phyloP scores from a whole-genome alignment of 768 basidiomycete genomes.

The Rickenella mellea region DNA sequence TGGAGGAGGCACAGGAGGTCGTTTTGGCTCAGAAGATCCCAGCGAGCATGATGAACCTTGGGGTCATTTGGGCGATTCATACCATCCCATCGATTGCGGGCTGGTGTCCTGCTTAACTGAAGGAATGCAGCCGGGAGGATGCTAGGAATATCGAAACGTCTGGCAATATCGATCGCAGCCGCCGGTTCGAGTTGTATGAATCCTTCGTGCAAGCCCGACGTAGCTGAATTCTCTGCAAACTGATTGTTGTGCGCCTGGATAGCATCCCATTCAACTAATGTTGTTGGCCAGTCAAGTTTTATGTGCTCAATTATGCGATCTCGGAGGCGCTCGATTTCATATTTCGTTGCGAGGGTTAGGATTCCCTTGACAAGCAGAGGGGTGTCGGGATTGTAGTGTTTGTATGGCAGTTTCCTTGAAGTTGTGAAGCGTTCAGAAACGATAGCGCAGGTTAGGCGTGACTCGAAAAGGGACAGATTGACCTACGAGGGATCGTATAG shows the following conservation, averaged over 20 bases:
- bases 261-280: conserved; percentile 1
- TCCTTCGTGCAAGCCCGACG: not conserved
- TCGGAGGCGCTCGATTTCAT: conserved; percentile 5
- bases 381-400: not conserved
- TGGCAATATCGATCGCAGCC: not conserved
- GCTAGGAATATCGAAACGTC: not conserved
- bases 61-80: not conserved
- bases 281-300: conserved; percentile 5
- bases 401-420: not conserved
- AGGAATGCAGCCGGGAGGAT: conserved; percentile 7
- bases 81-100: not conserved
- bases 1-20: not conserved
- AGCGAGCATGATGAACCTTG: not conserved
- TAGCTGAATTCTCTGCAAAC: not conserved
- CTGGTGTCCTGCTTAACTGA: conserved; percentile 1
- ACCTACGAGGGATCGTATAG: conserved; percentile 11
- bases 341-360: conserved; percentile 8
- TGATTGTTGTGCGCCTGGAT: not conserved
- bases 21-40: not conserved
- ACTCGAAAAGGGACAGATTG: no score
- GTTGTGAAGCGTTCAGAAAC: not conserved
- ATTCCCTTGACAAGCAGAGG: conserved; percentile 2
- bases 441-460: not conserved
- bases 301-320: conserved; percentile 5
- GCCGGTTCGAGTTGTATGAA: not conserved